Evolutionary conservation across 768 basidiomycete genomes (phyloP).

Genomic region (Galerina sulciceps): DNA sequence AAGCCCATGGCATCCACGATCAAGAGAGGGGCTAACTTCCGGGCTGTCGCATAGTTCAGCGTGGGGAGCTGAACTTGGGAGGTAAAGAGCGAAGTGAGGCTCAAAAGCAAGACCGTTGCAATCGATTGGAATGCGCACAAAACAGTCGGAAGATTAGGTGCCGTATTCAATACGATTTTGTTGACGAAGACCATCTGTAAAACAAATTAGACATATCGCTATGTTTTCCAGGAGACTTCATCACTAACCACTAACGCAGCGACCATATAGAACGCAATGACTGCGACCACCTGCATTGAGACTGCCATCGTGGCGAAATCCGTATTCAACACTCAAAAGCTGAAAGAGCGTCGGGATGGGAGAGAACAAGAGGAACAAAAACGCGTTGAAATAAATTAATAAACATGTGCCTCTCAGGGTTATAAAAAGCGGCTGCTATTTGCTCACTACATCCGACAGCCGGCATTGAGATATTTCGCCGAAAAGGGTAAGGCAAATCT

Average conservation of each 20-base stretch:
- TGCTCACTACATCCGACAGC: background rate
- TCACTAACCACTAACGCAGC: constrained; percentile 65
- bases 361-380: background rate
- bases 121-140: constrained; percentile 35
- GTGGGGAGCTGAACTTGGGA: constrained; percentile 26
- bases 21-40: constrained; percentile 28
- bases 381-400: no score
- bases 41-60: constrained; percentile 19
- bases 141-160: constrained; percentile 32
- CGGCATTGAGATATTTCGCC: no score
- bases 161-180: constrained; percentile 27
- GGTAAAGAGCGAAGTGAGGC: constrained; percentile 6
- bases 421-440: background rate
- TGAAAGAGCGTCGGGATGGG: background rate
- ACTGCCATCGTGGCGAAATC: constrained; percentile 6
- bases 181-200: constrained; percentile 77
- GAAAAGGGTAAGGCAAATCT: no score
- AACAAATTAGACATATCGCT: background rate
- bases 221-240: background rate
- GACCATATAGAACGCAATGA: constrained; percentile 67
- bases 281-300: constrained; percentile 31
- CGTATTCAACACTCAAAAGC: background rate
- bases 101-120: constrained; percentile 28
- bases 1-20: constrained; percentile 44
- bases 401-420: background rate